phyloP scores from a whole-genome alignment of 140 eudicot genomes.

The Bidens hawaiensis region DNA sequence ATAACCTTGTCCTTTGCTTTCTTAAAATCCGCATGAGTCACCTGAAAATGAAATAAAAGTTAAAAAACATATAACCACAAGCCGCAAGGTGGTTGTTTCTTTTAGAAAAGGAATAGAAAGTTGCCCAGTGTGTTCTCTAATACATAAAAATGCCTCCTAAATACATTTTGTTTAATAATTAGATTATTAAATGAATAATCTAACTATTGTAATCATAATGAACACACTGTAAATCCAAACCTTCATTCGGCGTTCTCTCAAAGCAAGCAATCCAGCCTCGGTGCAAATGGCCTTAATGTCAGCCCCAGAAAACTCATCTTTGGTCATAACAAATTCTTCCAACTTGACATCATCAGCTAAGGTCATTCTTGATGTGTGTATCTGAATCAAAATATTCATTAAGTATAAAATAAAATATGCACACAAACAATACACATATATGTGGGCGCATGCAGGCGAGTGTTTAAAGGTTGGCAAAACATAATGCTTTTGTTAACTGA shows the following conservation, averaged over 20 bases:
- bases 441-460: not conserved
- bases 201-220: not conserved
- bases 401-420: not conserved
- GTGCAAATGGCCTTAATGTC: slow-evolving; percentile 85
- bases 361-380: slow-evolving; percentile 89
- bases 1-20: slow-evolving; percentile 98
- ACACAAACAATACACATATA: not conserved
- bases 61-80: not conserved
- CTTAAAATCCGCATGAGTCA: slow-evolving; percentile 94
- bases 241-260: slow-evolving; percentile 98
- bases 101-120: not conserved
- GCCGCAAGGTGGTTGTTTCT: not conserved
- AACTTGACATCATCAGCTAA: slow-evolving; percentile 72
- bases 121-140: no score
- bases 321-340: slow-evolving; percentile 82
- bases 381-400: slow-evolving; percentile 22
- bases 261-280: slow-evolving; percentile 94
- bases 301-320: slow-evolving; percentile 86
- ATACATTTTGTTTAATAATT: not conserved
- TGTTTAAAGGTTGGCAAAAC: not conserved
- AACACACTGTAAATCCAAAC: slow-evolving; percentile 23
- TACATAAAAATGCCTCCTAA: not conserved
- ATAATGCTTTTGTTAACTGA: not conserved
- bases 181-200: not conserved
- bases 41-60: slow-evolving; percentile 32